These are phyloP conservation scores for Stereum hirsutum DNA, from an alignment of 1,284 basidiomycete species.

Conservation along the genomic window DNA sequence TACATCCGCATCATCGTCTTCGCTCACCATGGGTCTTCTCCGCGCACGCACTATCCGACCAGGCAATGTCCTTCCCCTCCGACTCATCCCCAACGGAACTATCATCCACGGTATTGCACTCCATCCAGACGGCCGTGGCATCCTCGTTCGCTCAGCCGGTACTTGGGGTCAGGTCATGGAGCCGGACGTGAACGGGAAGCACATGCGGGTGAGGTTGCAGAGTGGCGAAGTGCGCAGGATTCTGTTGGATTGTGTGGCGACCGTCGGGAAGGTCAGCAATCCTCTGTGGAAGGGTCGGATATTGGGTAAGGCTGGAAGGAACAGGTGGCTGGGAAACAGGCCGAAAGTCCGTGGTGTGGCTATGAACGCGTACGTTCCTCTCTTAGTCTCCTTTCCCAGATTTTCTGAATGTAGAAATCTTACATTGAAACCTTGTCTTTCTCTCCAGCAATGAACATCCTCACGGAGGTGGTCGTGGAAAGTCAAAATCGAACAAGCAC, in stretches of 20 bases:
- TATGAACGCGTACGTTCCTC: constrained; percentile 81
- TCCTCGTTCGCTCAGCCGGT: constrained; percentile 87
- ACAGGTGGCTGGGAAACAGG: constrained; percentile 81
- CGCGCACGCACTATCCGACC: constrained; percentile 82
- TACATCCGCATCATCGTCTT: constrained; percentile 27
- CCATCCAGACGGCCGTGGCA: constrained; percentile 66
- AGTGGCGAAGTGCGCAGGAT: constrained; percentile 91
- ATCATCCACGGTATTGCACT: constrained; percentile 85
- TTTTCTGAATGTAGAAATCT: background rate
- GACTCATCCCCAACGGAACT: constrained; percentile 88
- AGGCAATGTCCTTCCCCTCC: constrained; percentile 90
- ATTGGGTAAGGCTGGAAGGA: constrained; percentile 89
- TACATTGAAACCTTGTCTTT: too few species aligned
- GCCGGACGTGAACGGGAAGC: constrained; percentile 60
- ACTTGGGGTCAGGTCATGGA: constrained; percentile 78
- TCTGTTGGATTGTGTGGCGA: constrained; percentile 78
- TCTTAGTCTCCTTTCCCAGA: background rate
- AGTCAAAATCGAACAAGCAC: constrained; percentile 93
- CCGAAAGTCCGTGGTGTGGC: constrained; percentile 94
- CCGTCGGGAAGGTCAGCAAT: constrained; percentile 91
- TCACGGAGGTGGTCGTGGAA: constrained; percentile 96
- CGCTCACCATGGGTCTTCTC: constrained; percentile 80
- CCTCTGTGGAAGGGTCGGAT: constrained; percentile 79
- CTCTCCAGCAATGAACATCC: constrained; percentile 78
- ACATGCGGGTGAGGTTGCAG: constrained; percentile 81